Percentiles rank a stretch among this genome's conserved stretches.
These are phyloP conservation scores for Graphium sp. DNA, from an alignment of 2,329 filamentous ascomycete species.

Conservation along the genomic window DNA sequence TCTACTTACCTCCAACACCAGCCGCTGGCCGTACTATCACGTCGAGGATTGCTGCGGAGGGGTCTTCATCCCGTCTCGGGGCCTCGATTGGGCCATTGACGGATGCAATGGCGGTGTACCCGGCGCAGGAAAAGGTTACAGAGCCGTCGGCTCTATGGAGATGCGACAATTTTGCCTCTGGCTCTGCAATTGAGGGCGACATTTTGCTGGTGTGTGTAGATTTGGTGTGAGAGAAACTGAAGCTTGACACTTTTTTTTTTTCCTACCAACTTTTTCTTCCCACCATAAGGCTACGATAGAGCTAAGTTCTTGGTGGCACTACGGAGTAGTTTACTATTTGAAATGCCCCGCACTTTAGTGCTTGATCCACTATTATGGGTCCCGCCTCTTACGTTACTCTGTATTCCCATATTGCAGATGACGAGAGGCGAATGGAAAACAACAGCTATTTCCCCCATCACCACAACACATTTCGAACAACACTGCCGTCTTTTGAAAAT, in stretches of 20 bases:
- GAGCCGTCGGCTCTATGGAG: constrained; percentile 66
- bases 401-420: no score
- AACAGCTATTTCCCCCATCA: no score
- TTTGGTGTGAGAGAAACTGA: constrained; percentile 7
- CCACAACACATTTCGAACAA: no score
- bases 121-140: constrained; percentile 55
- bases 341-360: no score
- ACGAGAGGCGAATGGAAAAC: no score
- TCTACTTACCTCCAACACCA: constrained; percentile 55
- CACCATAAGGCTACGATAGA: no score
- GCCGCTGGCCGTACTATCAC: constrained; percentile 76
- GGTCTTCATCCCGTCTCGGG: constrained; percentile 71
- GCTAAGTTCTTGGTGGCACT: no score
- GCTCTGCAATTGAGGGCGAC: constrained; percentile 26
- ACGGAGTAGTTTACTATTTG: no score
- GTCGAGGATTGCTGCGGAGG: constrained; percentile 81
- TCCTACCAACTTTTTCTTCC: no score
- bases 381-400: no score
- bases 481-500: no score
- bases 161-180: constrained; percentile 34
- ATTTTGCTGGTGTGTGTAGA: constrained; percentile 5
- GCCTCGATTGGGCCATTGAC: constrained; percentile 93
- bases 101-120: constrained; percentile 67
- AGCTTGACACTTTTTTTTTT: neutral
- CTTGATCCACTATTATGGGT: no score